phyloP scores from a whole-genome alignment of 805 yeast species.

The Debaryomyces maramus region DNA sequence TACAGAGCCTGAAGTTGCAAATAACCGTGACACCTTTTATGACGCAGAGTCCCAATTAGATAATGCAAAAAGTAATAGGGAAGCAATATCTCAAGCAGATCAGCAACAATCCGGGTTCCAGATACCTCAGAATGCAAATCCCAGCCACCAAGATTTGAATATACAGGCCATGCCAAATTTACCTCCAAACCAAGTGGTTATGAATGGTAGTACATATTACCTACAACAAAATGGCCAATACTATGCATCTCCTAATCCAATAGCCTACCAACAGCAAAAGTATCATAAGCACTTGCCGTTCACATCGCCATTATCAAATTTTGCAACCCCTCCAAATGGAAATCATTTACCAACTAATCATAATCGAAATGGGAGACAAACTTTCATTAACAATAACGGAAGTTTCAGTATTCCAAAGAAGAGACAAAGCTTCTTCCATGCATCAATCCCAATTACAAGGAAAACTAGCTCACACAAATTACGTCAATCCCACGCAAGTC shows the following conservation, averaged over 20 bases:
- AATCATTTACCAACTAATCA: not conserved
- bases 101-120: not conserved
- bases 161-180: not conserved
- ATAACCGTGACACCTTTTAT: slow-evolving; percentile 10
- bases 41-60: slow-evolving; percentile 6
- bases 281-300: not conserved
- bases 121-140: not conserved
- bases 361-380: not conserved
- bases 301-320: not conserved
- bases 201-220: not conserved
- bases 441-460: slow-evolving; percentile 17
- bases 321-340: not conserved
- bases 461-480: slow-evolving; percentile 16
- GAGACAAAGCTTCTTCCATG: slow-evolving; percentile 17
- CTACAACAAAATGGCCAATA: not conserved
- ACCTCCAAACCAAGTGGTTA: not conserved
- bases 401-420: slow-evolving; percentile 5
- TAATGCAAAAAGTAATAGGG: not conserved
- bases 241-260: not conserved
- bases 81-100: not conserved
- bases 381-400: not conserved
- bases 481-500: slow-evolving; percentile 19
- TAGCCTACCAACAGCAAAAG: not conserved
- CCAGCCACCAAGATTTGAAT: not conserved
- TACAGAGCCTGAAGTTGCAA: not conserved